Base-by-base conservation (phyloP, 2,329 filamentous ascomycete genomes). In the Neoscytalidium dimidiatum region DNA sequence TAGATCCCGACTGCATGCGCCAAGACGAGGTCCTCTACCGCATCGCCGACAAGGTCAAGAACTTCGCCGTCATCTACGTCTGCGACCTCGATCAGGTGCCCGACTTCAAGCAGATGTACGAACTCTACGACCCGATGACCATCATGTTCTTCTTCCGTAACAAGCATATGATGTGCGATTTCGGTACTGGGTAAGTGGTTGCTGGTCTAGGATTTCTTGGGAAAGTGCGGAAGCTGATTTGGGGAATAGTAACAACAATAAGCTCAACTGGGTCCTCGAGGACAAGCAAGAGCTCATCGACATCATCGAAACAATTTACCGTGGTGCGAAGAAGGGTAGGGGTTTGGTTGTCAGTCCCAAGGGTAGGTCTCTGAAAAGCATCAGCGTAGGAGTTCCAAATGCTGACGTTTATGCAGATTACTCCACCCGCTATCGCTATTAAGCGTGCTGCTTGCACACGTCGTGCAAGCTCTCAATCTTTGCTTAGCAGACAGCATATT, bases 261-360 rank as follows among this genome's bases (percentile, higher is more conserved):
- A 98, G 79, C 84, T 97, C 71, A 97, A 97, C 77, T 97, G 92
- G 90, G 92, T 97, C 53, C 83, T 96, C 62, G 94, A 98, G 80
- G 94, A 99, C 75, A 98, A 99, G 81, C 94, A 98, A 78, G 95
- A 99, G 82, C 84, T 99, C 73, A 96, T 99, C 73, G 95, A 99
- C 80, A 99, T 99, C 70, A 89, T 98, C 74, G 95, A 99, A 84
- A 97, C 94, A 4, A 94, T 99, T 67, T 99, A 98, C 77, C 89
- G 94, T 66, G 95, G 95, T n/a, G 95, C 95, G 33, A 98, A 97
- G 85, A 99, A 99, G 82, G 95, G 96, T 0, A 85, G 94, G 62
- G 95, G 96, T 90, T 81, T 99, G 71, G 95, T 99, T 44, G 93
- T 98, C 69, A 96, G 92, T 75, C 95, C 94, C 0, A 99, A 98